These are phyloP conservation scores for Trametes cingulata DNA, from an alignment of 768 basidiomycete genomes.

Conservation along the genomic window DNA sequence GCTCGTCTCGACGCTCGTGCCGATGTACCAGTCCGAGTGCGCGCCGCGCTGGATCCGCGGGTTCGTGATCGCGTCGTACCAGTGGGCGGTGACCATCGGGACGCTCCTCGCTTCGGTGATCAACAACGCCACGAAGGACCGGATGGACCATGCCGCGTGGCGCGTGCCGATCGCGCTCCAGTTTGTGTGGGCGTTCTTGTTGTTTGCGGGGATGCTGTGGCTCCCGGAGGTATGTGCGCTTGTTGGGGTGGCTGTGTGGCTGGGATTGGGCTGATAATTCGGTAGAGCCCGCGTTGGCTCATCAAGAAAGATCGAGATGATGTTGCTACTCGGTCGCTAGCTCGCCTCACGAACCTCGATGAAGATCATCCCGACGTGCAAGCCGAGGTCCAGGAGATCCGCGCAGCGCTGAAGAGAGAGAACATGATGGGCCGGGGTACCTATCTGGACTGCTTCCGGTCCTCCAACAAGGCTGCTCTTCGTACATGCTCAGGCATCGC, in stretches of 20 bases:
- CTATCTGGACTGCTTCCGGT: slow-evolving; percentile 65
- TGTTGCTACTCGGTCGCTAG: slow-evolving; percentile 55
- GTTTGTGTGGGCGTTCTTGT: slow-evolving; percentile 74
- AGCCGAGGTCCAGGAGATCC: slow-evolving; percentile 49
- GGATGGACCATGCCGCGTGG: slow-evolving; percentile 52
- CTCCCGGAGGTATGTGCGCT: slow-evolving; percentile 54
- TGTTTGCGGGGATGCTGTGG: slow-evolving; percentile 66
- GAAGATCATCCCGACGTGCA: slow-evolving; percentile 53
- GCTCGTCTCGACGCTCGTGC: slow-evolving; percentile 65
- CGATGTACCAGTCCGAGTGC: slow-evolving; percentile 58
- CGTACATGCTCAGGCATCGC: slow-evolving; percentile 80
- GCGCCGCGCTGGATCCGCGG: slow-evolving; percentile 59
- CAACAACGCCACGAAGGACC: slow-evolving; percentile 61
- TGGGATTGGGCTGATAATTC: background rate
- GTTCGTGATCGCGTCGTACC: slow-evolving; percentile 33
- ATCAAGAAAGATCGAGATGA: slow-evolving; percentile 65
- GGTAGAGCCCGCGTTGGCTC: slow-evolving; percentile 71
- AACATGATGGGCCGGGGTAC: slow-evolving; percentile 53
- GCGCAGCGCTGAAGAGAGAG: slow-evolving; percentile 63
- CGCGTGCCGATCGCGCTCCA: slow-evolving; percentile 77
- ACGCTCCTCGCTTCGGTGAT: slow-evolving; percentile 71
- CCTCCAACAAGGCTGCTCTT: slow-evolving; percentile 57
- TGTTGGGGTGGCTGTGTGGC: background rate
- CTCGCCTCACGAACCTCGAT: slow-evolving; percentile 58
- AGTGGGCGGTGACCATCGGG: slow-evolving; percentile 73